phyloP scores from a whole-genome alignment of 306 rosid species.

The Luffa acutangula region DNA sequence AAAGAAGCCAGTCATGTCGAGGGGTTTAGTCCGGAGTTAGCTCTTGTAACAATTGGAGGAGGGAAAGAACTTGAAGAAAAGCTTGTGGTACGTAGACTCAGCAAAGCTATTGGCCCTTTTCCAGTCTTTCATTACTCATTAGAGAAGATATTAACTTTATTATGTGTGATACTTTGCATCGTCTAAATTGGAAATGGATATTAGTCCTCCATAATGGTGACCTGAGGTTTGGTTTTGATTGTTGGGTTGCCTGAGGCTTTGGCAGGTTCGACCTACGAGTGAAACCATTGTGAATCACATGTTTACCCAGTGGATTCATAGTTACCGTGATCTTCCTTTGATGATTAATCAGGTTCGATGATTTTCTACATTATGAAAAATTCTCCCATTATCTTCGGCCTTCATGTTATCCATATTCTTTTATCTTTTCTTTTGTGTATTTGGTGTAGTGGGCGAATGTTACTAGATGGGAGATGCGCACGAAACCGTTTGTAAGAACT shows the following conservation, averaged over 20 bases:
- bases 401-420: background rate
- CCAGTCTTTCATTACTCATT: background rate
- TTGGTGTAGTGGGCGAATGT: conserved; percentile 83
- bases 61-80: conserved; percentile 99
- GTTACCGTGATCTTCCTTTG: conserved; percentile 94
- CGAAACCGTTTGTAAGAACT: conserved; percentile 90
- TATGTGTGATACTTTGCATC: background rate
- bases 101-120: background rate
- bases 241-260: conserved; percentile 75
- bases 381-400: background rate
- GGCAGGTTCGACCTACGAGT: conserved; percentile 92
- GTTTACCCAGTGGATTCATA: conserved; percentile 97
- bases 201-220: conserved; percentile 23
- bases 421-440: conserved; percentile 12
- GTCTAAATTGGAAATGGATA: conserved; percentile 5
- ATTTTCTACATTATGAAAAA: background rate
- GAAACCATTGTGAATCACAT: conserved; percentile 96
- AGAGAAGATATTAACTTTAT: background rate
- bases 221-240: conserved; percentile 78
- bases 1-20: conserved; percentile 98
- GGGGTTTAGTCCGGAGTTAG: conserved; percentile 94
- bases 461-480: conserved; percentile 99
- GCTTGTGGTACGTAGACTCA: conserved; percentile 58
- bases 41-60: conserved; percentile 86
- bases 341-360: conserved; percentile 70